phyloP scores from a whole-genome alignment of 176 grass and related monocot genomes.

The Melocanna baccifera region DNA sequence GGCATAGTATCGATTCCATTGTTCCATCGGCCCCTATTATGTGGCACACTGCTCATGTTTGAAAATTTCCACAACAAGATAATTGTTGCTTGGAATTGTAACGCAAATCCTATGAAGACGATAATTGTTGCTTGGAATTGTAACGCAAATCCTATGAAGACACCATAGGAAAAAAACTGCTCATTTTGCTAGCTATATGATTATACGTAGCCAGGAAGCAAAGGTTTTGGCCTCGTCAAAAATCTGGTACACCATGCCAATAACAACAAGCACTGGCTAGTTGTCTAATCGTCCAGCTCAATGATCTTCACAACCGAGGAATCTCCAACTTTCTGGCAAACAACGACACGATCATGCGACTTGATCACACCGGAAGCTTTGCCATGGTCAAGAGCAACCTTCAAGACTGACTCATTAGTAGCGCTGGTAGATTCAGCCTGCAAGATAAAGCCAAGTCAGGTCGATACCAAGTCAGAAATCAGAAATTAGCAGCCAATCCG shows the following conservation, averaged over 20 bases:
- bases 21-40: conserved; percentile 19
- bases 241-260: conserved; percentile 23
- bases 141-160: conserved; percentile 7
- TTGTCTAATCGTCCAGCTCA: conserved; percentile 78
- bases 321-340: conserved; percentile 97
- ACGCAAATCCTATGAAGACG: conserved; percentile 8
- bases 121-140: background rate
- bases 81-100: background rate
- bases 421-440: conserved; percentile 80
- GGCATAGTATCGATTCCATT: conserved; percentile 15
- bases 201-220: conserved; percentile 34
- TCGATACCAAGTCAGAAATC: background rate
- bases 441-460: background rate
- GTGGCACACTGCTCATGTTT: background rate
- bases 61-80: background rate
- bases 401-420: conserved; percentile 92
- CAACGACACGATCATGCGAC: conserved; percentile 86
- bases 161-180: conserved; percentile 29
- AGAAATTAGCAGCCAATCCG: background rate
- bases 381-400: conserved; percentile 95
- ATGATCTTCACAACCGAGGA: conserved; percentile 97
- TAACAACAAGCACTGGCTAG: conserved; percentile 15
- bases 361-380: conserved; percentile 88
- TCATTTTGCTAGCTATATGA: conserved; percentile 16
- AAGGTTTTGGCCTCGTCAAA: conserved; percentile 28